Conservation (phyloP, 1,139 yeast species). For the Yamadazyma friedrichii region DNA sequence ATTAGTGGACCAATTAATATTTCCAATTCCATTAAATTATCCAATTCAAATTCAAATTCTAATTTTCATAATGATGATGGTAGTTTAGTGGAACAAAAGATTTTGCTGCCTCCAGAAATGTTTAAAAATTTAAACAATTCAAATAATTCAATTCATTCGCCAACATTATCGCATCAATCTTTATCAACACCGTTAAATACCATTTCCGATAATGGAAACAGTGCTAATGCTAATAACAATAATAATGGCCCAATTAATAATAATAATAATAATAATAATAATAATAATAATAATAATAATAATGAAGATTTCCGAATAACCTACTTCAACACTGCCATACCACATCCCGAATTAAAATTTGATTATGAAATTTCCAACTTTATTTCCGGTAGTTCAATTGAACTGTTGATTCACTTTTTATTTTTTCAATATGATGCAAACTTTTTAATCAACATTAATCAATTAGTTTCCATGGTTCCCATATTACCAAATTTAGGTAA, state of each 20-base stretch:
- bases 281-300: too few relatives aligned
- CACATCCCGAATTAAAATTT: conserved; percentile 67
- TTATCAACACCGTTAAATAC: conserved; percentile 7
- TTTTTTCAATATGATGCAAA: conserved; percentile 41
- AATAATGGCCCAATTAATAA: too few relatives aligned
- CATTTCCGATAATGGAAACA: background rate
- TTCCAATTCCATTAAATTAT: background rate
- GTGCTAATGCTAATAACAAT: background rate
- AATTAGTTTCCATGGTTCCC: conserved; percentile 61
- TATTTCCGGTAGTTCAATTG: conserved; percentile 39
- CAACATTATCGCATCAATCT: conserved; percentile 2
- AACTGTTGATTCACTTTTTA: conserved; percentile 72
- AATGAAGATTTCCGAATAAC: conserved; percentile 22
- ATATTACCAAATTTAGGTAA: conserved; percentile 59
- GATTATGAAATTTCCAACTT: conserved; percentile 34
- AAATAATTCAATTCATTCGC: conserved; percentile 8
- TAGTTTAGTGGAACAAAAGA: background rate
- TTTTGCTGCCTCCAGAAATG: conserved; percentile 11
- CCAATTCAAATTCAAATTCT: conserved; percentile 8
- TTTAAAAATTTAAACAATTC: conserved; percentile 11
- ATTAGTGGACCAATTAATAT: conserved; percentile 3
- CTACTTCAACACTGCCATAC: conserved; percentile 31
- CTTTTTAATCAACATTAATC: conserved; percentile 28
- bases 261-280: background rate
- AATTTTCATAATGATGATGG: background rate